Percentiles rank a stretch among this genome's conserved stretches.
Evolutionary conservation across 2,329 filamentous ascomycete genomes (phyloP).

Genomic region (Cercospora sp.): DNA sequence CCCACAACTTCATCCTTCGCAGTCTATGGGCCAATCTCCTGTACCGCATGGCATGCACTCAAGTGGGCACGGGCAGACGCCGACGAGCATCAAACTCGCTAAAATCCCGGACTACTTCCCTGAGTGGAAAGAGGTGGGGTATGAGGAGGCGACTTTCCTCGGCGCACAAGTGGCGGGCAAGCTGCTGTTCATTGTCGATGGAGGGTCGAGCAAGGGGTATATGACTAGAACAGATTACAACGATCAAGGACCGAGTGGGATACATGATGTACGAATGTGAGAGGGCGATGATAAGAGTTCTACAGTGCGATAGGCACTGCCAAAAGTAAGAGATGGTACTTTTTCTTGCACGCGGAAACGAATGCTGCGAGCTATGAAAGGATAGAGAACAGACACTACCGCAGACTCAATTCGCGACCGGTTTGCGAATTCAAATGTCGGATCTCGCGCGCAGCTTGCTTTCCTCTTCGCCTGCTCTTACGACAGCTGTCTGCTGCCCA

Average conservation of each 20-base stretch:
- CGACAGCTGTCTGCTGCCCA: not conserved
- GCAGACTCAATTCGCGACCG: not conserved
- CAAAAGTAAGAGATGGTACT: not conserved
- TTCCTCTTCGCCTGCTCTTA: not conserved
- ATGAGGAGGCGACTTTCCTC: conserved; percentile 82
- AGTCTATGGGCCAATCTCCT: conserved; percentile 33
- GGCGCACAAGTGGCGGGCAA: conserved; percentile 84
- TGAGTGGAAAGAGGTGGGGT: conserved; percentile 77
- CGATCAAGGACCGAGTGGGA: conserved; percentile 63
- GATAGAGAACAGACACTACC: not conserved
- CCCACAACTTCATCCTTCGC: conserved; percentile 48
- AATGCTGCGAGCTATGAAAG: not conserved
- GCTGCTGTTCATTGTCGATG: conserved; percentile 69
- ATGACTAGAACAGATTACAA: conserved; percentile 69
- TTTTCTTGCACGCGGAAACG: not conserved
- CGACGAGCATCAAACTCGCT: conserved; percentile 78
- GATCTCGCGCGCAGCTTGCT: not conserved
- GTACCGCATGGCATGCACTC: conserved; percentile 46
- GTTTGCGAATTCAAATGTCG: not conserved
- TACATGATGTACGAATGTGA: conserved; percentile 54
- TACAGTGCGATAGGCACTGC: not conserved
- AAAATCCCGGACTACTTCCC: conserved; percentile 80
- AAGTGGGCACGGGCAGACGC: conserved; percentile 66
- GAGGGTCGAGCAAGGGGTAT: conserved; percentile 67
- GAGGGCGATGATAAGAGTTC: not conserved